Percentiles rank a stretch among this genome's conserved stretches.
These are phyloP conservation scores for Apiospora malaysiana DNA, from an alignment of 2,329 filamentous ascomycete species.

Conservation along the genomic window DNA sequence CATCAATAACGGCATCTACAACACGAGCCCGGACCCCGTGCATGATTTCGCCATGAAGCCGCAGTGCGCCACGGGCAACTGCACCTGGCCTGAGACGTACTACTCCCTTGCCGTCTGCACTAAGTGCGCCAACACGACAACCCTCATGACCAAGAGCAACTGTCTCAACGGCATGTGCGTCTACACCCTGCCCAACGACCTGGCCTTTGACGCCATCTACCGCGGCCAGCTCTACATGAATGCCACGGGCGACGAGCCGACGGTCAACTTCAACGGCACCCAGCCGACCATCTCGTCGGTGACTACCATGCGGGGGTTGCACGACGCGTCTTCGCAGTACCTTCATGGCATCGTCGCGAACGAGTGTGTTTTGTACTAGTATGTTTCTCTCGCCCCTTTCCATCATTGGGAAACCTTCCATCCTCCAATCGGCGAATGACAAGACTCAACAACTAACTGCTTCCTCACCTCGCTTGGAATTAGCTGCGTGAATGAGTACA, in stretches of 20 bases:
- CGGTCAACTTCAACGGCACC: conserved; percentile 25
- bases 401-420: too few species aligned
- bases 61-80: conserved; percentile 25
- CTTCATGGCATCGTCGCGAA: conserved; percentile 26
- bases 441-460: neutral
- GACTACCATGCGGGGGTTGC: conserved; percentile 25
- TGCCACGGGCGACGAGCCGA: neutral
- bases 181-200: conserved; percentile 24
- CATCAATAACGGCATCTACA: conserved; percentile 26
- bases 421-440: too few species aligned
- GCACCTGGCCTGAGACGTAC: conserved; percentile 26
- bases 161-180: conserved; percentile 17
- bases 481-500: conserved; percentile 27
- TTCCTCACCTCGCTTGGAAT: too few species aligned
- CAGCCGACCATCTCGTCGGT: conserved; percentile 24
- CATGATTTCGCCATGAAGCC: conserved; percentile 22
- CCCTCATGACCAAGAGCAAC: conserved; percentile 22
- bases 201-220: conserved; percentile 15
- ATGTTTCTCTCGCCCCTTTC: neutral
- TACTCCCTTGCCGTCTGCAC: conserved; percentile 25
- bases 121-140: conserved; percentile 27
- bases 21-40: conserved; percentile 22
- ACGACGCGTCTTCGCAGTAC: conserved; percentile 19
- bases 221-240: conserved; percentile 25
- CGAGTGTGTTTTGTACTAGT: conserved; percentile 27